Evolutionary conservation across 1,284 basidiomycete species (phyloP), one percentile per base, ranked within the genome.

Genomic region (Irpex lacteus): DNA sequence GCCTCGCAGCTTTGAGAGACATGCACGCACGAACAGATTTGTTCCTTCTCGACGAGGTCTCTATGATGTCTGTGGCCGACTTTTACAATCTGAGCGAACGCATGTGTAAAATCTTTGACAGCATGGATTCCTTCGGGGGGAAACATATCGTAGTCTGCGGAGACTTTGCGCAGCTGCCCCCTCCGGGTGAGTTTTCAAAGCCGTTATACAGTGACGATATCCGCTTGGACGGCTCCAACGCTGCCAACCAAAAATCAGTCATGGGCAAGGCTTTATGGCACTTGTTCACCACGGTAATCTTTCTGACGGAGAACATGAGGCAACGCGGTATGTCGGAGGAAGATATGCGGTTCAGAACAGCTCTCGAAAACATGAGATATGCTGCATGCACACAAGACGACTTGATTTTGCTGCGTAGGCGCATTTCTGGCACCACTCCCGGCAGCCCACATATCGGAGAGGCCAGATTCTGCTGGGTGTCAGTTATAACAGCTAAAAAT

Each of bases 241-340:
- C n/a, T n/a, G 32, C 32, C 32, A 34, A 34, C 11, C 40, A 59
- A 21, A 11, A 57, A 68, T 34, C 74, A 79, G 70, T 64, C 75
- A 58, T 80, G 21, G 76, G 78, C 1, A 75, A 76, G 55, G 68
- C 71, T 1, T 40, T 76, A 6, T 80, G 76, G 77, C 76, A 76
- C 63, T 70, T 74, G 54, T 67, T 78, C 5, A 77, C 69, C 0
- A 73, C 67, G 11, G 75, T 79, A 1, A 75, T 80, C 0, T 74
- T 79, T 13, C 62, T 79, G 1, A 21, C 70, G 6, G 21, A 78
- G 61, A 80, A 80, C 67, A 80, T 80, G 78, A 7, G 76, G 8
- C 78, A 80, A 61, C 60, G 49, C 4, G 60, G 72, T 68, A 47
- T 47, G 40, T 13, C 40, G 1, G 40, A 47, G n/a, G 40, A 47